A percentile compares a stretch with the other conserved stretches of the same genome.
phyloP scores from a whole-genome alignment of 163 green algal species.

The Trebouxia gelatinosa region DNA sequence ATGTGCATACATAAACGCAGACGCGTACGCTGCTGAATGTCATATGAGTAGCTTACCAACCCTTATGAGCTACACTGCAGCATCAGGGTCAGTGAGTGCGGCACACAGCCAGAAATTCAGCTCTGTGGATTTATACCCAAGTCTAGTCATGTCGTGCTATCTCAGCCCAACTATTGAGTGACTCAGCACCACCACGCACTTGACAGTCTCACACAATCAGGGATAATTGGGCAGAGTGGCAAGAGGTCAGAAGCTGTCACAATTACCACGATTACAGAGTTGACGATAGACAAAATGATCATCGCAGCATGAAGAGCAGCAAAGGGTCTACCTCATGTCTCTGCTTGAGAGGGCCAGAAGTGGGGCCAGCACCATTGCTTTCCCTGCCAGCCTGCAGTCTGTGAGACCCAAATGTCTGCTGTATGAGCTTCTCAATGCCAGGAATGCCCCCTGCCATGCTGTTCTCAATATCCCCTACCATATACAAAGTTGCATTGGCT shows the following conservation, averaged over 20 bases:
- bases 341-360: conserved; percentile 15
- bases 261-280: too few species aligned
- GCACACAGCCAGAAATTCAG: too few species aligned
- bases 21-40: neutral
- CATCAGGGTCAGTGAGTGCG: neutral
- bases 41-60: neutral
- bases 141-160: too few species aligned
- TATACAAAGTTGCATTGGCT: conserved; percentile 94
- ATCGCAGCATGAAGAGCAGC: too few species aligned
- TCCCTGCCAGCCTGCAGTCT: conserved; percentile 49
- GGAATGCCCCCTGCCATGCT: conserved; percentile 28
- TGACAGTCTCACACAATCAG: too few species aligned
- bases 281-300: too few species aligned
- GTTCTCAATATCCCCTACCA: conserved; percentile 83
- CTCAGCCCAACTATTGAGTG: too few species aligned
- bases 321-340: too few species aligned
- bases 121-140: too few species aligned
- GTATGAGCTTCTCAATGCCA: conserved; percentile 61
- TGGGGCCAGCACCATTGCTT: neutral
- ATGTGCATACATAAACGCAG: neutral
- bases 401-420: conserved; percentile 70
- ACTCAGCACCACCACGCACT: too few species aligned
- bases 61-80: neutral
- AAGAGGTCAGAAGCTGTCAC: too few species aligned
- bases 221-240: too few species aligned